These are phyloP conservation scores for Lactuca sativa DNA, from an alignment of 129 eudicot species.

Conservation along the genomic window DNA sequence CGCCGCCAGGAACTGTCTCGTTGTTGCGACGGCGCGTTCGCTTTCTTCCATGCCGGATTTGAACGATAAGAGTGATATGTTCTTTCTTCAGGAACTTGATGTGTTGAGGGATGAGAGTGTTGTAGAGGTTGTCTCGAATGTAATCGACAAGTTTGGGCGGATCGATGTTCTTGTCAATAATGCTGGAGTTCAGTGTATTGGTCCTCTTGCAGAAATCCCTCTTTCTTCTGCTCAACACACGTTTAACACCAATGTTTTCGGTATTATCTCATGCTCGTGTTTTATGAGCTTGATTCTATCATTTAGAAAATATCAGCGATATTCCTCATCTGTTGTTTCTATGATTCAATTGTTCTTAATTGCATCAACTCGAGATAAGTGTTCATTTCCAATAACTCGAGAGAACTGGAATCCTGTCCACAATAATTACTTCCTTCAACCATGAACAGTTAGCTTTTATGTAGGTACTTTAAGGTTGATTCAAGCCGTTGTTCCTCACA, in stretches of 20 bases:
- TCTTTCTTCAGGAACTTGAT: slow-evolving; percentile 66
- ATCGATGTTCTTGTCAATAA: slow-evolving; percentile 80
- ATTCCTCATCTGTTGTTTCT: neutral
- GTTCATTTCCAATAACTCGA: neutral
- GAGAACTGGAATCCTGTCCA: neutral
- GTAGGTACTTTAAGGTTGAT: slow-evolving; percentile 83
- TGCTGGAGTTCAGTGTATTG: slow-evolving; percentile 95
- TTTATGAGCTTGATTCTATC: neutral
- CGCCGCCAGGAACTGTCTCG: slow-evolving; percentile 64
- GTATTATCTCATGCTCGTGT: slow-evolving; percentile 31
- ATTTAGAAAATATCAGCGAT: neutral
- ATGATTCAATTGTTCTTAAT: neutral
- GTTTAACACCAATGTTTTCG: slow-evolving; percentile 81
- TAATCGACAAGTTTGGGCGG: slow-evolving; percentile 60
- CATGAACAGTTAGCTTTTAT: slow-evolving; percentile 1
- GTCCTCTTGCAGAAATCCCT: slow-evolving; percentile 90
- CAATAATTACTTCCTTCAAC: neutral
- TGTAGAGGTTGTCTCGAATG: slow-evolving; percentile 41
- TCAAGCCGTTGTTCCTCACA: slow-evolving; percentile 92
- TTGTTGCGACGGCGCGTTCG: slow-evolving; percentile 74
- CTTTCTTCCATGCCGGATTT: slow-evolving; percentile 63
- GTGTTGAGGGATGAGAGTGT: slow-evolving; percentile 70
- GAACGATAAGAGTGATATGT: slow-evolving; percentile 25
- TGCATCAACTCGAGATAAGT: neutral
- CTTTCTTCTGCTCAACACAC: slow-evolving; percentile 52